Base-by-base conservation (phyloP, 2,329 filamentous ascomycete species). In the Trichoderma polysporum region DNA sequence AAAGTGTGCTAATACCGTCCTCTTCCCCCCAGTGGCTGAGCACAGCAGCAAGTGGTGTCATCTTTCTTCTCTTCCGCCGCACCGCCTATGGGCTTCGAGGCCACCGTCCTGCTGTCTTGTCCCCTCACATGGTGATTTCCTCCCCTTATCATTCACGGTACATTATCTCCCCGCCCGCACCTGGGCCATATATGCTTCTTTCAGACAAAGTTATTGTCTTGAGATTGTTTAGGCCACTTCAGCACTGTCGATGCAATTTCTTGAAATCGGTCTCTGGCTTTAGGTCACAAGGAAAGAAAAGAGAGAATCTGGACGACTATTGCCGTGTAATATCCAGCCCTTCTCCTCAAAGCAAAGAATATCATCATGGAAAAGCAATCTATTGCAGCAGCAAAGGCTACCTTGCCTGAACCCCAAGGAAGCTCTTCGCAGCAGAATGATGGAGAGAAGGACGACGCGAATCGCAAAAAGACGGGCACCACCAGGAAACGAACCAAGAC, bases 401-500 rank as follows among this genome's bases (percentile, higher is more conserved):
- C 17, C 19, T 15, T 19, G 10, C 41, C 47, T 13, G 53, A 60
- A 10, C 39, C 19, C n/a, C 77, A 77, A 66, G 71, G 72, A 17
- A 71, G 74, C 45, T 73, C 78, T 35, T 70, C 75, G 4, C 75
- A 76, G 29, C 77, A 75, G 74, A 67, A 76, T 70, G 69, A 75
- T 33, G 78, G 76, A 62, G 77, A 77, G 13, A 77, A 79, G 29
- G 81, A 81, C 12, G 81, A 83, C 54, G 72, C 75, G n/a, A 78
- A 77, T 60, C 74, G 78, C 25, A 85, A 83, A 71, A 86, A 83
- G 72, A 72, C 79, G 2, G 77, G 82, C 19, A 78, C 81, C 25
- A 86, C 81, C 25, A 86, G 87, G 72, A 92, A 90, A 77, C 85
- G 94, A 73, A 97, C 94, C 60, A 97, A 97, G 81, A 97, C 94